Conservation (phyloP, 768 basidiomycete genomes). For the Dacryopinax spathularia region DNA sequence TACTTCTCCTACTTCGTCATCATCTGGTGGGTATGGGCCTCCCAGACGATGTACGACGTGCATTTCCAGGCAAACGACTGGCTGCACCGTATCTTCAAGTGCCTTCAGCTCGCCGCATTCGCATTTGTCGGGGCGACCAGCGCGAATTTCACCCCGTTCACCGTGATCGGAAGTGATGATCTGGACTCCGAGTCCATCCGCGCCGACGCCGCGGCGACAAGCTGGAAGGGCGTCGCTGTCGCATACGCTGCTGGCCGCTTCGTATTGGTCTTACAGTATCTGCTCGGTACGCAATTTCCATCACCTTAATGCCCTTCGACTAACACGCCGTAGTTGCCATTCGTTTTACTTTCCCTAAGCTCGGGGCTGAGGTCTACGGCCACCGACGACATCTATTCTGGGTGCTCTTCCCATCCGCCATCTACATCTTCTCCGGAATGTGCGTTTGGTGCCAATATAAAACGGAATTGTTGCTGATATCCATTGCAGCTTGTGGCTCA, state of each 20-base stretch:
- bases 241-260: conserved; percentile 2
- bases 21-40: conserved; percentile 9
- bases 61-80: conserved; percentile 6
- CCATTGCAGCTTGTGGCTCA: background rate
- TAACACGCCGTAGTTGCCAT: background rate
- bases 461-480: no score
- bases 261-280: conserved; percentile 4
- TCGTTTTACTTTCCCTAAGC: background rate
- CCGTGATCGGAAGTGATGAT: background rate
- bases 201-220: background rate
- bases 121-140: conserved; percentile 1
- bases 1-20: conserved; percentile 8
- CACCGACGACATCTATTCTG: background rate
- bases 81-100: conserved; percentile 8
- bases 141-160: conserved; percentile 3
- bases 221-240: conserved; percentile 5
- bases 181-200: background rate
- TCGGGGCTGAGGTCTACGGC: background rate
- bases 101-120: conserved; percentile 4
- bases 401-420: background rate
- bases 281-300: background rate
- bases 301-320: background rate
- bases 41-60: conserved; percentile 7
- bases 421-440: background rate
- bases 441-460: background rate